Base-by-base conservation (phyloP, 768 basidiomycete genomes). In the Pleurotus salmoneostramineus region DNA sequence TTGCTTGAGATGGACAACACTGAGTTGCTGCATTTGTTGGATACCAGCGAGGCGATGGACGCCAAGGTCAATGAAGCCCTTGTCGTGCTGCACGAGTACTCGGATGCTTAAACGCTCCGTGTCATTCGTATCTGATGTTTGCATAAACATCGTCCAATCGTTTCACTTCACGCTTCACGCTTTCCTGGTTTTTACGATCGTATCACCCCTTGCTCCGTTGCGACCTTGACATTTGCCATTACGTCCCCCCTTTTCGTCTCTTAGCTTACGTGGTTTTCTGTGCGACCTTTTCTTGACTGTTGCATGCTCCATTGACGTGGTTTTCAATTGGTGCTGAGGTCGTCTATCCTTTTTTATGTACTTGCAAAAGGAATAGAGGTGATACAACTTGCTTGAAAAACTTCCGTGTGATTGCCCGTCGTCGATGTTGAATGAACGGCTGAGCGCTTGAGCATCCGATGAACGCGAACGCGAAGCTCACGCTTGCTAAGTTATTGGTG, bases 1-100 rank as follows among this genome's bases (percentile, higher is more conserved):
- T 80, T 98, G 68, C 84, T 98, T 62, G 95, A 99, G 84, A 98
- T 99, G 96, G 95, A 98, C 73, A 96, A 96, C 76, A 69, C 81
- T 49, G 97, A 98, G 74, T 81, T 99, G 51, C 76, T 98, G 32
- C 88, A 92, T 74, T 83, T 99, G 50, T 75, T 98, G 65, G 94
- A 96, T 60, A 76, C 85, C 56, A 76, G 78, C 17, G 92, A 93
- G 7, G 85, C 95, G 44, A 84, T 99, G 81, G 83, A 84, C 67
- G 76, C 80, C 73, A 99, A 99, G 82, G 90, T 97, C 63, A 84
- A 83, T 59, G 96, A 98, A 79, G 96, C 96, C 34, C 82, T 98
- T 61, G 70, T 79, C 58, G 95, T 98, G 50, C 80, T 98, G 56
- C 87, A 91, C 57, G 95, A 97, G 66, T 98, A 88, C 78, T 69